Evolutionary conservation across 371 early-diverging fungal species (phyloP).

Genomic region (Mortierella sp.): DNA sequence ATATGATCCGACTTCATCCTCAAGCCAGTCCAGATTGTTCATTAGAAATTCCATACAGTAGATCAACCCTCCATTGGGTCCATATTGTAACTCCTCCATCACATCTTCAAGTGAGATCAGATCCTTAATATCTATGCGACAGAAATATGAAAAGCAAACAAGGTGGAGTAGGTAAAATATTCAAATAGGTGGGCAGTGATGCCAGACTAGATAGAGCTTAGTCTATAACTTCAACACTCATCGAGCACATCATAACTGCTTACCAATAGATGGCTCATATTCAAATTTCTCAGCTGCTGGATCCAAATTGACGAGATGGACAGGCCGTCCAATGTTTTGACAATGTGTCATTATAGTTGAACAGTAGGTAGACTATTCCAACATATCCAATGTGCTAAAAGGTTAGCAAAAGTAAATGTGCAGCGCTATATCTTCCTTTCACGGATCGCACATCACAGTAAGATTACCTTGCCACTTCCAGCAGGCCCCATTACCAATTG

Average conservation of each 20-base stretch:
- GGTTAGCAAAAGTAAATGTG: neutral
- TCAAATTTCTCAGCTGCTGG: slow-evolving; percentile 97
- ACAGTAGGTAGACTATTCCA: slow-evolving; percentile 92
- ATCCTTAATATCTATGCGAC: slow-evolving; percentile 86
- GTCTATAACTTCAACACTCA: too few relatives aligned
- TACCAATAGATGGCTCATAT: slow-evolving; percentile 90
- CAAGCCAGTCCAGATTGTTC: slow-evolving; percentile 97
- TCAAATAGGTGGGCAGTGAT: too few relatives aligned
- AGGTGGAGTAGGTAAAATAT: too few relatives aligned
- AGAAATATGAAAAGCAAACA: neutral
- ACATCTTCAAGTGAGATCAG: slow-evolving; percentile 97
- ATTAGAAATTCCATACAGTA: slow-evolving; percentile 96
- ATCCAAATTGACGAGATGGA: slow-evolving; percentile 98
- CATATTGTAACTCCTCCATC: slow-evolving; percentile 98
- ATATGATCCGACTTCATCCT: slow-evolving; percentile 91
- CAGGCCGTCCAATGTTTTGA: slow-evolving; percentile 82
- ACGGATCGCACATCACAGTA: neutral
- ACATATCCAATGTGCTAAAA: neutral
- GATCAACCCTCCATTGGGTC: slow-evolving; percentile 99
- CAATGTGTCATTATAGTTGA: slow-evolving; percentile 93
- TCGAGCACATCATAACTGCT: too few relatives aligned
- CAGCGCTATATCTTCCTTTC: neutral
- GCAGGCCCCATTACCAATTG: slow-evolving; percentile 99
- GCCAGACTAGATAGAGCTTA: too few relatives aligned
- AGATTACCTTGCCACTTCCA: slow-evolving; percentile 90